Evolutionary conservation across 2,329 filamentous ascomycete genomes (phyloP), one percentile per base, ranked within the genome.

Genomic region (Cladosporium austrohemisphaericum): DNA sequence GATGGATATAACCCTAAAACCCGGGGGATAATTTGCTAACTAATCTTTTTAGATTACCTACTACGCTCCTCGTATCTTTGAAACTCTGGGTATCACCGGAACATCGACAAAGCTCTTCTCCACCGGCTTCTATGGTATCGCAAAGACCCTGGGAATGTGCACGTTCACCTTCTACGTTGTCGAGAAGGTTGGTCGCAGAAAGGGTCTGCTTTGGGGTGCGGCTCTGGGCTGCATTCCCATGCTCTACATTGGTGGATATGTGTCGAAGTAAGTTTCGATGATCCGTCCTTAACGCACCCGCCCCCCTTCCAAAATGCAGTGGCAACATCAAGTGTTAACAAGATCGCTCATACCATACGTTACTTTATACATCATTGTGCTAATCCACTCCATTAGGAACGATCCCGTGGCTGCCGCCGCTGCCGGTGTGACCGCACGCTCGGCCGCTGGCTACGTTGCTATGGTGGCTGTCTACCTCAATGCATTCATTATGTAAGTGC

Each of bases 381-480:
- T n/a, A n/a, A n/a, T n/a, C n/a, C n/a, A n/a, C n/a, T n/a, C n/a
- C n/a, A n/a, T n/a, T n/a, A n/a, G 71, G 74, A 37, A 73, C 72
- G 72, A 77, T 41, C 76, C 76, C 0, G 69, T 72, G 7, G 66
- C 59, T 1, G 70, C 72, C 18, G 75, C 76, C 32, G 65, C 61
- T 0, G 66, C 67, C 2, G 76, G 75, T 6, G 62, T 66, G 10
- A 59, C 72, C 1, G 65, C 69, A 5, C 72, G 73, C 0, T 60
- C 69, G 5, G 72, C 71, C 3, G 76, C 75, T 50, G 77, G 76
- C 0, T 72, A 75, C 50, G 69, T 76, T 11, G 76, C 77, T 6
- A 78, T 76, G 25, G 76, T 76, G 2, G 76, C 75, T 59, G 73
- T 80, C 19, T 79, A 79, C 65, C 65, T 79, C 1, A 79, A 78